Percentiles rank a stretch among this genome's conserved stretches.
phyloP scores from a whole-genome alignment of 345 rosid species.

The Lepidium sativum region DNA sequence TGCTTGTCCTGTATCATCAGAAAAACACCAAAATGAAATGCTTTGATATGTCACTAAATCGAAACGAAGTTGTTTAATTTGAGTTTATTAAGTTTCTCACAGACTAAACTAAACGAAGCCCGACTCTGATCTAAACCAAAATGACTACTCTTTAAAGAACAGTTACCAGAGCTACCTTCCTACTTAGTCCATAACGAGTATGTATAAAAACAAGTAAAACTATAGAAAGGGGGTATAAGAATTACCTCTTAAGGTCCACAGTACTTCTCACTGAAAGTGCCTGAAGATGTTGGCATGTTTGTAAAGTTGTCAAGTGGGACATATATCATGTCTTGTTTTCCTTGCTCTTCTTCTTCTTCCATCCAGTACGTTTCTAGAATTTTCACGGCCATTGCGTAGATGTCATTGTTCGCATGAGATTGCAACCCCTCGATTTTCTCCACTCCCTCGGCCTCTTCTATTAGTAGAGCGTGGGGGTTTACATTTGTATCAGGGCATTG shows the following conservation, averaged over 20 bases:
- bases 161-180: neutral
- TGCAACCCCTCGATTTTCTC: constrained; percentile 53
- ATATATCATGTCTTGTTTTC: constrained; percentile 18
- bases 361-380: constrained; percentile 59
- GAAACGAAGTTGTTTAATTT: neutral
- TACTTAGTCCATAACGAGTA: neutral
- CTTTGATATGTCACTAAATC: neutral
- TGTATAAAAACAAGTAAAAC: neutral
- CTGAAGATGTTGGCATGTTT: constrained; percentile 16
- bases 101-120: neutral
- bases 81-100: neutral
- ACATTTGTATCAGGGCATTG: constrained; percentile 20
- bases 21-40: neutral
- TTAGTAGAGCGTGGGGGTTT: constrained; percentile 45
- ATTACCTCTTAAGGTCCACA: constrained; percentile 25
- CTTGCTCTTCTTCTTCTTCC: constrained; percentile 32
- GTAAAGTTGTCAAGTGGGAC: constrained; percentile 8
- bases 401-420: constrained; percentile 33
- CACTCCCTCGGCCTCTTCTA: constrained; percentile 49
- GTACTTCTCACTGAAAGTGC: constrained; percentile 15
- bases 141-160: neutral
- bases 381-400: constrained; percentile 30
- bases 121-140: neutral
- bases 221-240: neutral
- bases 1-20: constrained; percentile 12